Base-by-base conservation (phyloP, 805 yeast genomes). In the Hemisphaericaspora nanyangensis region DNA sequence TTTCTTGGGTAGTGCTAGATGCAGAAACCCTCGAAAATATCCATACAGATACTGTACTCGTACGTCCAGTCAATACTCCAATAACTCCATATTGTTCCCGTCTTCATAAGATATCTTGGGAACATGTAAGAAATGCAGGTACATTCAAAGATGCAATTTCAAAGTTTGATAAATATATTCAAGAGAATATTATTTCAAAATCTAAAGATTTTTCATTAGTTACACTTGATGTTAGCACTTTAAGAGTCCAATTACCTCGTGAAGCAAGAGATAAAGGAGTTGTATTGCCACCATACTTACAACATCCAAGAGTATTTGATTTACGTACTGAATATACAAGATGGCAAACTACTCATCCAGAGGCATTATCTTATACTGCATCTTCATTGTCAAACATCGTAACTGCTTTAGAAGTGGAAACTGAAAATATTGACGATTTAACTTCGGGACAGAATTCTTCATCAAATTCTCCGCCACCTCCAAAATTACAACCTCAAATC, bases 181-280 rank as follows among this genome's bases (percentile, higher is more conserved):
- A 72, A 41, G 66, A 68, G 32, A 55, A 64, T 34, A 54, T 76
- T 24, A 56, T 70, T 10, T 49, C 66, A 24, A 58, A 66, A 28
- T 65, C 65, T 8, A 56, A 60, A 35, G 80, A 79, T 29, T 82
- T 85, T 55, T 68, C 80, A 3, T 77, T 88, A 48, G 80, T 88
- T 35, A 73, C 88, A 1, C 67, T 78, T 44, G 78, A 79, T 52
- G 70, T 82, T 8, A 80, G 83, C 82, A 82, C 82, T 51, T 64
- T 89, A 34, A 72, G 89, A 43, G 90, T 90, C 34, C 83, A 82
- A 52, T 63, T 90, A 26, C 83, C 85, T 10, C 72, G 95, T 34
- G 95, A 88, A 56, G 86, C 95, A 6, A 70, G 87, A 29, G 95
- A 86, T 54, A 79, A 83, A 55, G 74, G 77, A 8, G 80, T 84